Conservation (phyloP, 176 grass and related monocot species). For the Rhynchospora breviuscula region DNA sequence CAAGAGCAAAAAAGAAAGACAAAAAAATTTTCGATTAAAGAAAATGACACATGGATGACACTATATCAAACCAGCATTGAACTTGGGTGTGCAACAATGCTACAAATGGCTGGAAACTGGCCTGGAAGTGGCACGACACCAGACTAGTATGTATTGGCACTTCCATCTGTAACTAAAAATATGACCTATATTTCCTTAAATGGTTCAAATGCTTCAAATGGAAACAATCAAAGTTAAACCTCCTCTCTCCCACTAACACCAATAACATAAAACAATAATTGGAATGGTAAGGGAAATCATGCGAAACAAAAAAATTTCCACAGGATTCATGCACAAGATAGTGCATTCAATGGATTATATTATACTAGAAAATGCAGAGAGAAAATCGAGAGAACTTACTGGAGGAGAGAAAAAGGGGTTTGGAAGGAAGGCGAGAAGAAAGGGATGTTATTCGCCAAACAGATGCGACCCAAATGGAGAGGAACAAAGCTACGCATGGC, state of each 20-base stretch:
- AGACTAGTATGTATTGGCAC: not conserved
- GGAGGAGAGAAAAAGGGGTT: not conserved
- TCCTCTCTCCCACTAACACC: not conserved
- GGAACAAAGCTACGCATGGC: not conserved
- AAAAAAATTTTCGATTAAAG: not conserved
- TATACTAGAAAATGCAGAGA: not conserved
- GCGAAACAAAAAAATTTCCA: not conserved
- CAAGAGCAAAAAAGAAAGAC: not conserved
- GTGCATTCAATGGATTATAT: not conserved
- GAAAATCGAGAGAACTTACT: not conserved
- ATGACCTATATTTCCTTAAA: not conserved
- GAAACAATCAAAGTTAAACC: not conserved
- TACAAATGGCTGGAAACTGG: not conserved
- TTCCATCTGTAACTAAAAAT: not conserved
- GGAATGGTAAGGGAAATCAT: not conserved
- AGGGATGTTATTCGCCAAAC: not conserved
- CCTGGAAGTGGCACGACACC: not conserved
- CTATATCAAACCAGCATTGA: not conserved
- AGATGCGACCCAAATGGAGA: constrained; percentile 13
- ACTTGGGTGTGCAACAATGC: not conserved
- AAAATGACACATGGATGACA: not conserved
- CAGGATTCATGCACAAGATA: too few species aligned
- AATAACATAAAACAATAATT: not conserved
- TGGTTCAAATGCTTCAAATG: not conserved
- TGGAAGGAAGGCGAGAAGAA: constrained; percentile 1